Evolutionary conservation across 2,329 filamentous ascomycete species (phyloP).

Genomic region (Cercospora janseana): DNA sequence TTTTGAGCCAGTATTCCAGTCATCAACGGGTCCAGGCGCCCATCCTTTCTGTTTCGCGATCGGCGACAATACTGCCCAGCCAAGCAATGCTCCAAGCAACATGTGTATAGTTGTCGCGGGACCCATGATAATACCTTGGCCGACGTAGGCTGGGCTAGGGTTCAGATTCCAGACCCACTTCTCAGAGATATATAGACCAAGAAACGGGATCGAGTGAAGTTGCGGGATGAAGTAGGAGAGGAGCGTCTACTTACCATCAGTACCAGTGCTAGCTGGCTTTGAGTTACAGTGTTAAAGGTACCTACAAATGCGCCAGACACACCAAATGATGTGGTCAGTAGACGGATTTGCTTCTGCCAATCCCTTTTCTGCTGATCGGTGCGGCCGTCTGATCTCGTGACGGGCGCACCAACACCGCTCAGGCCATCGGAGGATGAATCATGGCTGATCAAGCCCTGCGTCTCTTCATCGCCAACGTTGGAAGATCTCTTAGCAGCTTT

Average conservation of each 20-base stretch:
- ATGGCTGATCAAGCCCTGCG: conserved; percentile 37
- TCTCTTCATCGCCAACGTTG: conserved; percentile 34
- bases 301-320: conserved; percentile 55
- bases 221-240: conserved; percentile 86
- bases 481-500: conserved; percentile 18
- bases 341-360: conserved; percentile 62
- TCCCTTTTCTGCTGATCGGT: conserved; percentile 41
- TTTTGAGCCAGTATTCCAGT: conserved; percentile 92
- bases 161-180: conserved; percentile 96
- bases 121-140: conserved; percentile 98
- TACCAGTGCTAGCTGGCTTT: conserved; percentile 17
- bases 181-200: conserved; percentile 69
- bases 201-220: conserved; percentile 80
- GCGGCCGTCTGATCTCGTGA: conserved; percentile 17
- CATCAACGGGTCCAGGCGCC: conserved; percentile 80
- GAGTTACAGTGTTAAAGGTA: conserved; percentile 16
- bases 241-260: conserved; percentile 61
- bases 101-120: conserved; percentile 93
- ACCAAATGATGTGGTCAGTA: conserved; percentile 59
- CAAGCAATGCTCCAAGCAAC: conserved; percentile 82
- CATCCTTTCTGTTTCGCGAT: conserved; percentile 81
- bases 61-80: conserved; percentile 89
- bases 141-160: conserved; percentile 93
- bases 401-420: conserved; percentile 28
- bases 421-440: conserved; percentile 13